A percentile compares a stretch with the other conserved stretches of the same genome.
Conservation (phyloP, 768 basidiomycete species). For the Phylloporus arenicola region DNA sequence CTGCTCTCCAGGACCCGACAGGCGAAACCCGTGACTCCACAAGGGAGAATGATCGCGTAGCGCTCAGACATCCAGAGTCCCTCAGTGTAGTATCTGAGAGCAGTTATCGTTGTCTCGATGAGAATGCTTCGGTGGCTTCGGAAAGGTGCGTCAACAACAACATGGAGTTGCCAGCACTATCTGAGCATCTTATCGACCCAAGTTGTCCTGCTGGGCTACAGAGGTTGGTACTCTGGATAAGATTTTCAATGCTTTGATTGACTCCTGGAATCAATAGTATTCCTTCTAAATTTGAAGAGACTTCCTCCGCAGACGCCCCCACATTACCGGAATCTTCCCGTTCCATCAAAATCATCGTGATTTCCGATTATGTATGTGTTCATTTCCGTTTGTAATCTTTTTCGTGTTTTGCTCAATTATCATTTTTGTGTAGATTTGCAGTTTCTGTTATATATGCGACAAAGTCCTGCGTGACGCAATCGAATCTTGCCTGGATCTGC, state of each 20-base stretch:
- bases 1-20: background rate
- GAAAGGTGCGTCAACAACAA: constrained; percentile 8
- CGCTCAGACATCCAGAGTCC: constrained; percentile 1
- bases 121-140: background rate
- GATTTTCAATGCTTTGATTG: background rate
- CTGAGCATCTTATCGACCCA: background rate
- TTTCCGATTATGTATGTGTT: constrained; percentile 28
- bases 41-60: background rate
- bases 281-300: constrained; percentile 12
- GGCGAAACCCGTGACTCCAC: background rate
- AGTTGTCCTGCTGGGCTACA: constrained; percentile 12
- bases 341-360: constrained; percentile 27
- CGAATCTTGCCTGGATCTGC: constrained; percentile 26
- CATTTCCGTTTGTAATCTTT: background rate
- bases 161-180: background rate
- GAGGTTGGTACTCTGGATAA: constrained; percentile 9
- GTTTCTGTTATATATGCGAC: constrained; percentile 35
- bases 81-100: constrained; percentile 25
- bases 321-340: constrained; percentile 15
- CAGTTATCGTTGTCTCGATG: constrained; percentile 15
- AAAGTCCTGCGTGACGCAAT: constrained; percentile 32
- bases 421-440: constrained; percentile 21
- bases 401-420: background rate
- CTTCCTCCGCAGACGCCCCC: background rate
- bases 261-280: constrained; percentile 8